Conservation (phyloP, 108 stramenopile genomes). For the Cyclostephanos tholiformis region DNA sequence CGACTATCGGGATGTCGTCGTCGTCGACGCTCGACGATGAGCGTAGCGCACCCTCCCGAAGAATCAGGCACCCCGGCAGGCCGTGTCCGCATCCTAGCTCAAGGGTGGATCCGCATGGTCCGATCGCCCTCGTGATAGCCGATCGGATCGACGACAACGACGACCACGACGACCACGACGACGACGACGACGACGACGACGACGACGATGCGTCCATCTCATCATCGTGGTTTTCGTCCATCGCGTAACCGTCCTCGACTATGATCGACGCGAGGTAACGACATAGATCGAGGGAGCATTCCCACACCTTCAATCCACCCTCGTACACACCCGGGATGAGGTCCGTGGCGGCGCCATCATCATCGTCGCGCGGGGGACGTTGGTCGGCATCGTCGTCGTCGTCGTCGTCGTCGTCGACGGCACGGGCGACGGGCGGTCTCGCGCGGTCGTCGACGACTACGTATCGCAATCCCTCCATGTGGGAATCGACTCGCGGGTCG, state of each 20-base stretch:
- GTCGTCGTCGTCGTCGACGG: slow-evolving; percentile 1
- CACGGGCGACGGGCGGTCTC: not conserved
- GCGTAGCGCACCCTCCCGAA: slow-evolving; percentile 47
- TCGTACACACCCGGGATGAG: slow-evolving; percentile 82
- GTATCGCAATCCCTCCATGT: not conserved
- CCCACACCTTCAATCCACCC: slow-evolving; percentile 86
- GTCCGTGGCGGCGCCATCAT: slow-evolving; percentile 41
- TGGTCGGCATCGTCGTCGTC: not conserved
- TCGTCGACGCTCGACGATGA: not conserved
- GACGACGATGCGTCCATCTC: not conserved
- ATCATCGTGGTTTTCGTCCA: slow-evolving; percentile 3
- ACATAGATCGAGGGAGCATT: slow-evolving; percentile 80
- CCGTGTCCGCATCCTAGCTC: slow-evolving; percentile 86
- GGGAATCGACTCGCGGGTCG: not conserved
- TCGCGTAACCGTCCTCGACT: not conserved
- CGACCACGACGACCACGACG: not conserved
- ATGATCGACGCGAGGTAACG: slow-evolving; percentile 52
- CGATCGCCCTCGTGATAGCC: slow-evolving; percentile 30
- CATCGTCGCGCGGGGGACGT: slow-evolving; percentile 20
- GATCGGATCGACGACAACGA: slow-evolving; percentile 1
- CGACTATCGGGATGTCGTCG: slow-evolving; percentile 26
- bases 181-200: not conserved
- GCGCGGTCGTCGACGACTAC: not conserved
- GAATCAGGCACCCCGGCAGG: slow-evolving; percentile 64
- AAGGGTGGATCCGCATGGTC: slow-evolving; percentile 38